Conservation (phyloP, 768 basidiomycete genomes). For the Lactarius quietus region DNA sequence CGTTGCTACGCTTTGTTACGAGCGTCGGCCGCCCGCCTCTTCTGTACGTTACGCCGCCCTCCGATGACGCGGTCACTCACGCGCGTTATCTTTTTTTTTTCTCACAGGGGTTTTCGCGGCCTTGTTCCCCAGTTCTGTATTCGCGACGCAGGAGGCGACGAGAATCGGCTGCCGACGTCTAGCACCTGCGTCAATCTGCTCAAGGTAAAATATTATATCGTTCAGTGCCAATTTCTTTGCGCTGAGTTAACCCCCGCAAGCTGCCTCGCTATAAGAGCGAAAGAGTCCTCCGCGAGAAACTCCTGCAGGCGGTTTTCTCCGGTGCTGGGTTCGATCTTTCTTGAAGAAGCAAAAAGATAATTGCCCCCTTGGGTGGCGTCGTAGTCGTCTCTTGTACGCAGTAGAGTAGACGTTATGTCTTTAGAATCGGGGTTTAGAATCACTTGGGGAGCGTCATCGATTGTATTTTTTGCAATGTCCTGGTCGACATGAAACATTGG, state of each 20-base stretch:
- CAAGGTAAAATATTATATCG: conserved; percentile 72
- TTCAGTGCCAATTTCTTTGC: not conserved
- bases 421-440: not conserved
- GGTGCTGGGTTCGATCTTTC: conserved; percentile 94
- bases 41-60: conserved; percentile 45
- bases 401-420: not conserved
- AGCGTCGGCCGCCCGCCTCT: conserved; percentile 88
- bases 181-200: conserved; percentile 92
- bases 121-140: conserved; percentile 87
- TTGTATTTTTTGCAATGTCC: not conserved
- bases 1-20: conserved; percentile 86
- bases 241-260: conserved; percentile 34
- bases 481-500: too few relatives aligned
- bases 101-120: conserved; percentile 72
- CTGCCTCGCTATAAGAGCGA: conserved; percentile 69
- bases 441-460: not conserved
- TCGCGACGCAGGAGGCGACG: conserved; percentile 72
- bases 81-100: too few relatives aligned
- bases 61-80: too few relatives aligned
- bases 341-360: conserved; percentile 31
- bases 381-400: not conserved
- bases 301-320: conserved; percentile 82
- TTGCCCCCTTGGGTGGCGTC: too few relatives aligned
- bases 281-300: conserved; percentile 61
- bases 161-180: conserved; percentile 64